A percentile compares a stretch with the other conserved stretches of the same genome.
phyloP scores from a whole-genome alignment of 805 yeast genomes.

The Sungouiella blattae region DNA sequence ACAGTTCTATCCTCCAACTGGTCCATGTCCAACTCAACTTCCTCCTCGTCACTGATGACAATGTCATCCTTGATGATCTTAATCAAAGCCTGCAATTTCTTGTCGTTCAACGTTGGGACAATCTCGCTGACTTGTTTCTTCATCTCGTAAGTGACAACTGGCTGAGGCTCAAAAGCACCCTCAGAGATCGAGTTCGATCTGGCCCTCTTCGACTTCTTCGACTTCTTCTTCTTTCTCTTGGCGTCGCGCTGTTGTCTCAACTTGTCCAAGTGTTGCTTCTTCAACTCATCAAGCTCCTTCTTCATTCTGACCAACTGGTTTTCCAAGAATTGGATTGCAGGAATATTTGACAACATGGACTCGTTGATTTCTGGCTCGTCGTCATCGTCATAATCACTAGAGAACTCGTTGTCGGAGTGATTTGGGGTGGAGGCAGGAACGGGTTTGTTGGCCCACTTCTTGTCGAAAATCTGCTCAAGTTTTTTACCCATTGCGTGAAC shows the following conservation, averaged over 20 bases:
- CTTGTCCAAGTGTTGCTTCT: conserved; percentile 69
- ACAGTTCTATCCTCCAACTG: conserved; percentile 82
- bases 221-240: conserved; percentile 41
- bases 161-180: conserved; percentile 22
- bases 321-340: conserved; percentile 86
- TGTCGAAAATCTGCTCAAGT: conserved; percentile 79
- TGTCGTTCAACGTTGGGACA: conserved; percentile 72
- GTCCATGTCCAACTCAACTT: conserved; percentile 93
- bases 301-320: conserved; percentile 84
- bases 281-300: conserved; percentile 76
- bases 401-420: conserved; percentile 41
- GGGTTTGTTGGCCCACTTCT: conserved; percentile 77
- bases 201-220: conserved; percentile 27
- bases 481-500: conserved; percentile 95
- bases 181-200: conserved; percentile 23
- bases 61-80: conserved; percentile 76
- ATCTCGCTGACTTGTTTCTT: conserved; percentile 88
- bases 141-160: conserved; percentile 86
- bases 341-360: conserved; percentile 61
- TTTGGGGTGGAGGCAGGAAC: conserved; percentile 64
- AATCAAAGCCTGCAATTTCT: conserved; percentile 77
- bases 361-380: conserved; percentile 58
- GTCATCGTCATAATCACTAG: conserved; percentile 47
- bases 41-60: conserved; percentile 67
- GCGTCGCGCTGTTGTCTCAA: conserved; percentile 60